These are phyloP conservation scores for Thelonectria blattea DNA, from an alignment of 2,329 filamentous ascomycete species.

Conservation along the genomic window DNA sequence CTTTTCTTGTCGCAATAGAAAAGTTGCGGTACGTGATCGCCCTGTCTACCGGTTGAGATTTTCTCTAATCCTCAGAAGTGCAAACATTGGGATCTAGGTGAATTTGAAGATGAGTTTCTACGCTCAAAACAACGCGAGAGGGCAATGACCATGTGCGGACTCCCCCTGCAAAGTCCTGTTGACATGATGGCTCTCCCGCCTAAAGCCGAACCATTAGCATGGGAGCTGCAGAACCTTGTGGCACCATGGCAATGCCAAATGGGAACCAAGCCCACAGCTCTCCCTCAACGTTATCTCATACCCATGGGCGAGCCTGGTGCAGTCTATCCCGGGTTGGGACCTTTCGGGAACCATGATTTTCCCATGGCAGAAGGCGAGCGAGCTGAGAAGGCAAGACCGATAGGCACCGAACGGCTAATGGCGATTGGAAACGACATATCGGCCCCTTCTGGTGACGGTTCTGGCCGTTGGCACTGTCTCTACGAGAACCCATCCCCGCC, in stretches of 20 bases:
- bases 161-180: background rate
- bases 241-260: background rate
- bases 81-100: conserved; percentile 20
- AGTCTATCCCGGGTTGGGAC: background rate
- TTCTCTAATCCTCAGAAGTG: conserved; percentile 6
- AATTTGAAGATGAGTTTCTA: conserved; percentile 18
- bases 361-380: background rate
- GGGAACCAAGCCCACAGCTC: background rate
- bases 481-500: background rate
- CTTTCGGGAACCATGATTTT: background rate
- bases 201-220: background rate
- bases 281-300: background rate
- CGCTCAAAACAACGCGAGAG: background rate
- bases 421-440: conserved; percentile 14
- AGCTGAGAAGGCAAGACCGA: background rate
- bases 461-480: conserved; percentile 14
- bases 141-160: background rate
- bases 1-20: conserved; percentile 6
- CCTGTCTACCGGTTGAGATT: background rate
- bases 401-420: conserved; percentile 2
- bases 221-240: background rate
- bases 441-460: background rate
- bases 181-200: background rate
- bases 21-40: conserved; percentile 13
- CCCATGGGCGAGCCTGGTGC: background rate